Evolutionary conservation across 1,139 yeast species (phyloP), one percentile per base, ranked within the genome.

Genomic region (Magnusiomyces ingens): DNA sequence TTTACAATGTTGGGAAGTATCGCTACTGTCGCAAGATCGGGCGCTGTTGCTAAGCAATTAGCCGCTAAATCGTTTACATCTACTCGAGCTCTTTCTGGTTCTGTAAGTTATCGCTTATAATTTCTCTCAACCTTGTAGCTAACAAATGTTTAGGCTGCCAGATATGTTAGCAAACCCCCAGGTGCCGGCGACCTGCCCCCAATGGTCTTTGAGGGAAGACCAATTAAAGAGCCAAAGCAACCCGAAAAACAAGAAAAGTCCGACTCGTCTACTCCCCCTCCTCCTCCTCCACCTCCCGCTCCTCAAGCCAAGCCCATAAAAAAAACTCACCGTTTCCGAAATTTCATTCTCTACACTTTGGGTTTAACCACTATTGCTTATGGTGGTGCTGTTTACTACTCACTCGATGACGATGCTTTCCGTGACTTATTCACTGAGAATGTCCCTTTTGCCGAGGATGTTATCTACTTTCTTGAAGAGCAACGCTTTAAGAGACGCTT

Each of bases 391-490:
- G 68, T 70, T 19, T 71, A 66, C 62, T 67, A 64, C 57, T 60
- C 76, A 15, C 60, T 71, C 41, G 58, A 65, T 45, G 63, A 70
- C 57, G 76, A 73, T 59, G 61, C 62, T 22, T 67, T 72, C 61
- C 72, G 70, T 60, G 74, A 72, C 56, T 58, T 74, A 41, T 82
- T 81, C 67, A 72, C 80, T 26, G 82, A 81, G 57, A 78, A 77
- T 56, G 77, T 83, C 44, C 91, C 91, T 21, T 74, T 75, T 51
- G 84, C 82, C 40, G 84, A 81, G 60, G 67, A 70, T 32, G 67
- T 78, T 26, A 74, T 82, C 26, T 78, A 78, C 52, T 63, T 67
- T 19, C 70, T 78, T 50, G 86, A 82, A 59, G 72, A 73, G 64
- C 70, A 71, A 54, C 67, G 66, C 59, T 67, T 70, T 55, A 68